Percentiles rank a stretch among this genome's conserved stretches.
Conservation (phyloP, 768 basidiomycete genomes). For the Rhizopogon vinicolor region DNA sequence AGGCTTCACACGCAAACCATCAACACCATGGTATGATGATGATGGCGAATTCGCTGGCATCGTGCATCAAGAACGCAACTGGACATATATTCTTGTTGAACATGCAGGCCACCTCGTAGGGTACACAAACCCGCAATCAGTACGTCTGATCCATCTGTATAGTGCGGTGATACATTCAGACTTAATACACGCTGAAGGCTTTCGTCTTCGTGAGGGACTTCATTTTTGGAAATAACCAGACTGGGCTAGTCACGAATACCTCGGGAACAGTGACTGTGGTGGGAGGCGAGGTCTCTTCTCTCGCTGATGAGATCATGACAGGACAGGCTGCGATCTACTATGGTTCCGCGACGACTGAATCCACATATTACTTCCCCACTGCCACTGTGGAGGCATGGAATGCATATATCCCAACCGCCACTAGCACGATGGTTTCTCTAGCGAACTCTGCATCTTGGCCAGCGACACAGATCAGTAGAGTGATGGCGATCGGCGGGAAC, state of each 20-base stretch:
- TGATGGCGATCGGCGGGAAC: neutral
- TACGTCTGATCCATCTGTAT: slow-evolving; percentile 28
- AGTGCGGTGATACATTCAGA: neutral
- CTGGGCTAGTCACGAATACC: slow-evolving; percentile 45
- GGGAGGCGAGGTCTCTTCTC: slow-evolving; percentile 46
- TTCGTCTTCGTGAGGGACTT: slow-evolving; percentile 62
- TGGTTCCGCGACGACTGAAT: slow-evolving; percentile 43
- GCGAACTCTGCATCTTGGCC: neutral
- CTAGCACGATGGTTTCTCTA: slow-evolving; percentile 5
- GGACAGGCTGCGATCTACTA: slow-evolving; percentile 55
- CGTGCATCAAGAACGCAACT: slow-evolving; percentile 70
- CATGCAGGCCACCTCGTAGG: slow-evolving; percentile 38
- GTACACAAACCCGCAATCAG: slow-evolving; percentile 33
- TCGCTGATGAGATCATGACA: slow-evolving; percentile 43
- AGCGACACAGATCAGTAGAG: neutral
- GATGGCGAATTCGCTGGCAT: slow-evolving; percentile 57
- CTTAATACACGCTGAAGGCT: slow-evolving; percentile 35
- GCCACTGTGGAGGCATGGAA: slow-evolving; percentile 56
- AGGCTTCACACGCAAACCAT: slow-evolving; percentile 66
- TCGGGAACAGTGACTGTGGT: slow-evolving; percentile 27
- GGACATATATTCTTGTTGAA: slow-evolving; percentile 36
- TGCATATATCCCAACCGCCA: slow-evolving; percentile 40
- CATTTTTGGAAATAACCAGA: slow-evolving; percentile 55
- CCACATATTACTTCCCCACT: slow-evolving; percentile 50
- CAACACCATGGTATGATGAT: slow-evolving; percentile 65